Percentiles rank a stretch among this genome's conserved stretches.
These are phyloP conservation scores for Tagetes erecta DNA, from an alignment of 129 eudicot species.

Conservation along the genomic window DNA sequence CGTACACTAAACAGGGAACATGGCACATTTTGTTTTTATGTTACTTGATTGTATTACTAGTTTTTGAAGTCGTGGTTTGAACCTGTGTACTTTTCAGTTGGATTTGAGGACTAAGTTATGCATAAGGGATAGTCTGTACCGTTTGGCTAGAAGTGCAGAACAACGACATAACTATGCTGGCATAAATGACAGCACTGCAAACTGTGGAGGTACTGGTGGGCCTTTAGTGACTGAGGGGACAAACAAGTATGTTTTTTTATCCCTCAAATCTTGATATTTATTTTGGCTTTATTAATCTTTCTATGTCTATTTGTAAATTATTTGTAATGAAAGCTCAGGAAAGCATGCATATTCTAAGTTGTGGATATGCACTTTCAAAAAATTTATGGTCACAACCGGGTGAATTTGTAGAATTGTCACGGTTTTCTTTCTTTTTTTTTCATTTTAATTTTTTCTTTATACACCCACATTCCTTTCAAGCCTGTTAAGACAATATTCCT, in stretches of 20 bases:
- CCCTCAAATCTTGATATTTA: slow-evolving; percentile 1
- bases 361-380: neutral
- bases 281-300: neutral
- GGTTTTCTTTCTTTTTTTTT: neutral
- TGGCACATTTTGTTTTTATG: neutral
- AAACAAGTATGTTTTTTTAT: slow-evolving; percentile 50
- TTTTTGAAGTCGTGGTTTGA: slow-evolving; percentile 20
- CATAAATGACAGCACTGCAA: slow-evolving; percentile 32
- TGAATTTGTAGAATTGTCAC: neutral
- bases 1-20: neutral
- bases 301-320: neutral
- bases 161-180: slow-evolving; percentile 69
- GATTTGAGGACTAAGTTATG: slow-evolving; percentile 82
- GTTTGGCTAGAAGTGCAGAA: slow-evolving; percentile 93
- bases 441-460: slow-evolving; percentile 1
- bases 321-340: neutral
- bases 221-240: slow-evolving; percentile 48
- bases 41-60: slow-evolving; percentile 5
- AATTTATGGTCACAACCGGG: neutral
- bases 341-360: neutral
- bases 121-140: slow-evolving; percentile 93
- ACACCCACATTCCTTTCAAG: neutral
- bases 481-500: neutral
- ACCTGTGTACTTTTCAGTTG: slow-evolving; percentile 57
- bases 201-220: slow-evolving; percentile 41